A percentile compares a stretch with the other conserved stretches of the same genome.
These are phyloP conservation scores for Fistulina hepatica DNA, from an alignment of 1,284 basidiomycete genomes.

Conservation along the genomic window DNA sequence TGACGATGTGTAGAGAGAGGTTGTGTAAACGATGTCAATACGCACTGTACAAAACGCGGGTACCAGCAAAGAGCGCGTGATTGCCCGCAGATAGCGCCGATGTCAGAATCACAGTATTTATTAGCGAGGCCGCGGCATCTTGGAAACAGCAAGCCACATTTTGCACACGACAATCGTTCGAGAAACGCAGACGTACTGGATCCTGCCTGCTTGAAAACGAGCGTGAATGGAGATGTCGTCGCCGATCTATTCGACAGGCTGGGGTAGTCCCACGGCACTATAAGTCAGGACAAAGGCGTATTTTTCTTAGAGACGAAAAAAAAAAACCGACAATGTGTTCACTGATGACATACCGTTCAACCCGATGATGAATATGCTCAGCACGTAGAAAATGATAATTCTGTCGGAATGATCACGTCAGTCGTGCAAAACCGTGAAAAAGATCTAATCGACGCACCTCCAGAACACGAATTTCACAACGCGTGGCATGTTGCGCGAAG, in stretches of 20 bases:
- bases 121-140: constrained; percentile 64
- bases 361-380: constrained; percentile 59
- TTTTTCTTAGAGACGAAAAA: not conserved
- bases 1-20: too few species aligned
- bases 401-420: constrained; percentile 24
- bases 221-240: constrained; percentile 70
- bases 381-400: constrained; percentile 62
- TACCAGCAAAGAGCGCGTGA: constrained; percentile 70
- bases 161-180: constrained; percentile 1
- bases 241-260: constrained; percentile 53
- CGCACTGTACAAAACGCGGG: constrained; percentile 57
- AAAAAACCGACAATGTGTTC: too few species aligned
- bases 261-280: constrained; percentile 74
- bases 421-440: not conserved
- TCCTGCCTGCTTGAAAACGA: constrained; percentile 61
- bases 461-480: constrained; percentile 74
- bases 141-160: constrained; percentile 8
- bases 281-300: constrained; percentile 1
- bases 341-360: constrained; percentile 42
- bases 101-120: constrained; percentile 71
- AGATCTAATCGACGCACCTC: constrained; percentile 36
- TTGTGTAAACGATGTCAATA: too few species aligned
- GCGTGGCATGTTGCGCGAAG: constrained; percentile 63
- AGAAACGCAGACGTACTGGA: constrained; percentile 40
- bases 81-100: constrained; percentile 73